Evolutionary conservation across 345 rosid genomes (phyloP).

Genomic region (Erodium maritimum): DNA sequence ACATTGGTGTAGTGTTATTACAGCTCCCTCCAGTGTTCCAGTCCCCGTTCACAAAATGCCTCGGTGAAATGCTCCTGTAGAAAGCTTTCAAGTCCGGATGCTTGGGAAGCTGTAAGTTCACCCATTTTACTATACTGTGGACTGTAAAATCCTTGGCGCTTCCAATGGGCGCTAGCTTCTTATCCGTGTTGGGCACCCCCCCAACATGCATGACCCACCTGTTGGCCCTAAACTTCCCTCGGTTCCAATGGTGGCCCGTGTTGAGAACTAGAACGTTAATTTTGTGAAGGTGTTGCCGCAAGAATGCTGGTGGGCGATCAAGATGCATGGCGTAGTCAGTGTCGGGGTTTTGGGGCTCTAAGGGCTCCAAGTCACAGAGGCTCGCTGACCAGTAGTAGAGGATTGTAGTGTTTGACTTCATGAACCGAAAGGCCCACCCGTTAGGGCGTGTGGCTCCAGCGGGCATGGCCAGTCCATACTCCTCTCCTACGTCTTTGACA

Average conservation of each 20-base stretch:
- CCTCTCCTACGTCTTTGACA: constrained; percentile 33
- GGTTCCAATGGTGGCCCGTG: constrained; percentile 53
- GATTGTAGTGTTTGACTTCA: constrained; percentile 41
- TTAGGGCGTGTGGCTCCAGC: constrained; percentile 30
- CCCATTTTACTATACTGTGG: constrained; percentile 37
- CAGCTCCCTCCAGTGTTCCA: constrained; percentile 48
- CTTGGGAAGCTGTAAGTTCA: constrained; percentile 26
- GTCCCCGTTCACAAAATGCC: constrained; percentile 37
- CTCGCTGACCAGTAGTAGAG: constrained; percentile 48
- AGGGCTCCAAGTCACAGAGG: constrained; percentile 33
- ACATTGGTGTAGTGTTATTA: constrained; percentile 26
- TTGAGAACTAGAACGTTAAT: constrained; percentile 39
- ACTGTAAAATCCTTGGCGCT: constrained; percentile 37
- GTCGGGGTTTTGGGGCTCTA: constrained; percentile 18
- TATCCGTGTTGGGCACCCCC: constrained; percentile 24
- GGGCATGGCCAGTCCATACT: constrained; percentile 31
- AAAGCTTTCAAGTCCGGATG: constrained; percentile 26
- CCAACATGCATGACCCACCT: constrained; percentile 42
- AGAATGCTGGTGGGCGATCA: constrained; percentile 40
- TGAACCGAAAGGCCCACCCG: constrained; percentile 50
- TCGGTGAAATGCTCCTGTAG: constrained; percentile 34
- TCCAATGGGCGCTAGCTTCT: constrained; percentile 16
- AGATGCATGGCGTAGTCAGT: constrained; percentile 43
- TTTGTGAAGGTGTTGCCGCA: constrained; percentile 16
- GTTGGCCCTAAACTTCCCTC: constrained; percentile 28